Evolutionary conservation across 108 stramenopile genomes (phyloP), one percentile per base, ranked within the genome.

Genomic region (Bacterosira constricta): DNA sequence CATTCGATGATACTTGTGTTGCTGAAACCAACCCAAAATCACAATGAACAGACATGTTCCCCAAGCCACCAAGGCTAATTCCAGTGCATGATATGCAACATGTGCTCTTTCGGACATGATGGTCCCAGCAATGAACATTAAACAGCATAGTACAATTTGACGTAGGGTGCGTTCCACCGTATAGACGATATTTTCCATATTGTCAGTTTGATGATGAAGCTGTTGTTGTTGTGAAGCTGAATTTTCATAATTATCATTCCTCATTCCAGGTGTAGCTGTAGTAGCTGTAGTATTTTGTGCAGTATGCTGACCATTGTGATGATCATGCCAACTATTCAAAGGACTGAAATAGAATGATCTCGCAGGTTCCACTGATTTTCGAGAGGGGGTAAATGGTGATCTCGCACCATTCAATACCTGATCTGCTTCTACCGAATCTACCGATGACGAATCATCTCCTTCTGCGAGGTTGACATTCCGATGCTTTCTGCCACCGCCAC

Each of bases 41-140:
- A 86, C 31, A 41, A 88, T 86, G 21, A 82, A 51, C 11, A 87
- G 10, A 47, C 88, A 87, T 32, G 90, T 91, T n/a, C 76, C 69
- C 87, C 87, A 91, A 8, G 88, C 90, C 32, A 83, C 84, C 10
- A 66, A 34, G 1, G 67, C 56, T 26, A 81, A 71, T 42, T 81
- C 86, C 26, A 83, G 29, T 13, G 69, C 9, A 10, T 75, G 67
- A 9, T 36, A 49, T 4, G 73, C 72, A 18, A 61, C 41, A 4
- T 32, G 38, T 26, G 54, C 12, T 31, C 13, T 11, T 0, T 76
- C 59, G 23, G 66, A 51, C 21, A 61, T 25, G 44, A 51, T 49
- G 21, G 76, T 64, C 27, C 68, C 76, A 23, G 76, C 68, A 1
- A 69, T 41, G 42, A 69, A 77, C 9, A 69, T 23, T n/a, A 39